phyloP scores from a whole-genome alignment of 1,284 basidiomycete genomes.

The Hortiboletus rubellus region DNA sequence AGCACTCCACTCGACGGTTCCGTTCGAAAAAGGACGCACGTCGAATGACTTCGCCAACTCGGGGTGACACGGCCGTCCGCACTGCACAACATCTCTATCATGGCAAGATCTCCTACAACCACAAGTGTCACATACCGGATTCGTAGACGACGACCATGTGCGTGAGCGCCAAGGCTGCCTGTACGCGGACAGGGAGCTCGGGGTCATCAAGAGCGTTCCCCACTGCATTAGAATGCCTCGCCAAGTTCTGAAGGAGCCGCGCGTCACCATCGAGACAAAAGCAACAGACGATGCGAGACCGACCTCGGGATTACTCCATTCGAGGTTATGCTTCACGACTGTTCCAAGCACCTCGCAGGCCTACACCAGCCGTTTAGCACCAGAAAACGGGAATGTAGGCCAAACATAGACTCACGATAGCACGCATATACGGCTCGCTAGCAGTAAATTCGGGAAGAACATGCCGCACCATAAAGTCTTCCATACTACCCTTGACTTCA shows the following conservation, averaged over 20 bases:
- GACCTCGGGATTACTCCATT: constrained; percentile 68
- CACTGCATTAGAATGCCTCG: constrained; percentile 61
- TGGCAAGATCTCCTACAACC: not conserved
- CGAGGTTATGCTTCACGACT: constrained; percentile 63
- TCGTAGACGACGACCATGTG: constrained; percentile 71
- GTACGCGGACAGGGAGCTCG: constrained; percentile 83
- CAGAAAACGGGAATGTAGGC: not conserved
- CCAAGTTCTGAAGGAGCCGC: constrained; percentile 50
- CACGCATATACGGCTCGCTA: constrained; percentile 68
- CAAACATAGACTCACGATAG: constrained; percentile 53
- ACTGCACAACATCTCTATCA: constrained; percentile 44
- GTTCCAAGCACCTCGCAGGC: constrained; percentile 79
- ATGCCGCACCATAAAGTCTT: constrained; percentile 70
- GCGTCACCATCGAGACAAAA: not conserved
- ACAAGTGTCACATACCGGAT: constrained; percentile 46
- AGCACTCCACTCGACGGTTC: not conserved
- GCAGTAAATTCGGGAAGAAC: constrained; percentile 71
- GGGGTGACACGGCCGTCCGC: constrained; percentile 69
- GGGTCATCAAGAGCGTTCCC: constrained; percentile 66
- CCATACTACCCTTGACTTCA: constrained; percentile 73
- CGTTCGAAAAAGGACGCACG: constrained; percentile 43
- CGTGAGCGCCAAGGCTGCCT: constrained; percentile 79
- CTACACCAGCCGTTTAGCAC: constrained; percentile 38
- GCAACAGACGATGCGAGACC: constrained; percentile 10
- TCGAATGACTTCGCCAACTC: constrained; percentile 86